Percentiles rank a stretch among this genome's conserved stretches.
Evolutionary conservation across 768 basidiomycete species (phyloP).

Genomic region (Phlegmacium glaucopus): DNA sequence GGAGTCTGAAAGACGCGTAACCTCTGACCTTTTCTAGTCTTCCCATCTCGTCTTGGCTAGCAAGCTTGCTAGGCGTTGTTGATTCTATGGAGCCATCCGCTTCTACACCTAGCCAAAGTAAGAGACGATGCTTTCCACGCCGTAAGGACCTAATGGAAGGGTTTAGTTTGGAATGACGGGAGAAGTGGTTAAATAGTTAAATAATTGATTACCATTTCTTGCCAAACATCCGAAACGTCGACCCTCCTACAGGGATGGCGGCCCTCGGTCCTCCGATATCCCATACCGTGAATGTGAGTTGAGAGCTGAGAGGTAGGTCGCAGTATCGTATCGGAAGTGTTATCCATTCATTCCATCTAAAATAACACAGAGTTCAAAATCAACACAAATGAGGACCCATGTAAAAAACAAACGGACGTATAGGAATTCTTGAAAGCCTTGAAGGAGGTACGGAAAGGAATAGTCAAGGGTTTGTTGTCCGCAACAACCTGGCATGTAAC

Average conservation of each 20-base stretch:
- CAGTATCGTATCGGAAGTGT: slow-evolving; percentile 90
- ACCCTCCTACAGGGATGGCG: slow-evolving; percentile 84
- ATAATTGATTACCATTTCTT: slow-evolving; percentile 70
- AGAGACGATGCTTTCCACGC: slow-evolving; percentile 86
- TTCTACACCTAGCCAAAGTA: slow-evolving; percentile 78
- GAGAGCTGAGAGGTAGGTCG: slow-evolving; percentile 85
- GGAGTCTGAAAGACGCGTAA: neutral
- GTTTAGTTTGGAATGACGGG: neutral
- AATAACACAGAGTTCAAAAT: neutral
- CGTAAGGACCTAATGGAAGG: slow-evolving; percentile 65
- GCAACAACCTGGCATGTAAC: slow-evolving; percentile 90
- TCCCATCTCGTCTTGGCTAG: slow-evolving; percentile 88
- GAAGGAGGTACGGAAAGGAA: slow-evolving; percentile 89
- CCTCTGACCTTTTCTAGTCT: slow-evolving; percentile 78
- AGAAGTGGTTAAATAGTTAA: neutral
- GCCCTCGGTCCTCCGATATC: slow-evolving; percentile 84
- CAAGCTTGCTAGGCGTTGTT: slow-evolving; percentile 84
- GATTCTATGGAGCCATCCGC: slow-evolving; percentile 84
- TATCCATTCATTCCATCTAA: slow-evolving; percentile 95
- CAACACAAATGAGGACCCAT: neutral
- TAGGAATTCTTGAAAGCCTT: slow-evolving; percentile 87
- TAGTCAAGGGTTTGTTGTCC: slow-evolving; percentile 90
- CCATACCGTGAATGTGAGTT: slow-evolving; percentile 94
- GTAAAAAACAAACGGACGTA: slow-evolving; percentile 43
- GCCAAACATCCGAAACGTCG: slow-evolving; percentile 87